Evolutionary conservation across 148 eudicot species (phyloP).

Genomic region (Silene conica): DNA sequence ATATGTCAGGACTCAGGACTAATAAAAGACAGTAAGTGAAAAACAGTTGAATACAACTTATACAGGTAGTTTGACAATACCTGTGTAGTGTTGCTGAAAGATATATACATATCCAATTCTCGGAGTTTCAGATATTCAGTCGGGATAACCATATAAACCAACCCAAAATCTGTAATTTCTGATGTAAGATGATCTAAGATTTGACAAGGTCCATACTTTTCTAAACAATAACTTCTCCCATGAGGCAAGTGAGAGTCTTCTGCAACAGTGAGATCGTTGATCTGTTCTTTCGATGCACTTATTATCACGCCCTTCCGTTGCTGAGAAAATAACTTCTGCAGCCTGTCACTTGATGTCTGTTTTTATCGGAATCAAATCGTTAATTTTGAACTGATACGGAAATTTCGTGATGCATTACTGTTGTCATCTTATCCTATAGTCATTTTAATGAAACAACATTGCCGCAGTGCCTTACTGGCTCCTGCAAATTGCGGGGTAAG

Average conservation of each 20-base stretch:
- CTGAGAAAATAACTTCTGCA: constrained; percentile 38
- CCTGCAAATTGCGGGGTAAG: no score
- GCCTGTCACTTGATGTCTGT: constrained; percentile 38
- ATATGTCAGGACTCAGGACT: no score
- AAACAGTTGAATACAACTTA: no score
- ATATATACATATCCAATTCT: constrained; percentile 40
- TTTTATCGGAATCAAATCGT: neutral
- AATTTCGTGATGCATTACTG: neutral
- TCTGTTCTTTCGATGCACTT: constrained; percentile 62
- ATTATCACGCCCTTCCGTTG: constrained; percentile 43
- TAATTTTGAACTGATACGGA: neutral
- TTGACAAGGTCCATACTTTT: constrained; percentile 32
- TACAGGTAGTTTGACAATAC: no score
- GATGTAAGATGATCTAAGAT: constrained; percentile 38
- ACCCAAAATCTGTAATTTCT: constrained; percentile 43
- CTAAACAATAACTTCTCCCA: constrained; percentile 18
- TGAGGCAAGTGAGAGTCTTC: constrained; percentile 17
- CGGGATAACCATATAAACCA: constrained; percentile 37
- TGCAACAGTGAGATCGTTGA: constrained; percentile 48
- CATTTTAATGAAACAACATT: no score
- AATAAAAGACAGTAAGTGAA: no score
- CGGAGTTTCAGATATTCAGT: constrained; percentile 35
- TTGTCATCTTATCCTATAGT: no score
- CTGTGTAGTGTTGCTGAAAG: constrained; percentile 58
- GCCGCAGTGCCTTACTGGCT: no score